Percentiles rank a stretch among this genome's conserved stretches.
phyloP scores from a whole-genome alignment of 192 early-diverging fungal species.

The Podila verticillata region DNA sequence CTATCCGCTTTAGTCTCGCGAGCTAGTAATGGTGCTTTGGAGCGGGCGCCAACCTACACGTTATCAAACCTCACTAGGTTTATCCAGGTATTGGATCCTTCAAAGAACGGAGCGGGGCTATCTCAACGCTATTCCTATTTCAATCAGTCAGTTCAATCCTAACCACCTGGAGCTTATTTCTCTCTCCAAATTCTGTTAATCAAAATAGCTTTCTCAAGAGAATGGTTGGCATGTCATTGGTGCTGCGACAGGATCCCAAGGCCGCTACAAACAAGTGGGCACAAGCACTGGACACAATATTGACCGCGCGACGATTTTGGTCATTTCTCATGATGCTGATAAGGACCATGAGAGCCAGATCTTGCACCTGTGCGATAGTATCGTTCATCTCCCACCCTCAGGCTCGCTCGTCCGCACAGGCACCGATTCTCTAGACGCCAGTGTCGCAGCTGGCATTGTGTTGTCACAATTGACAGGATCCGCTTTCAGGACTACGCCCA shows the following conservation, averaged over 20 bases:
- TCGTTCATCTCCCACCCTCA: neutral
- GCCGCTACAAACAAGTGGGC: neutral
- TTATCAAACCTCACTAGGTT: neutral
- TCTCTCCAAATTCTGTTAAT: neutral
- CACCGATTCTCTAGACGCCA: neutral
- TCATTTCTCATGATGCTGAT: neutral
- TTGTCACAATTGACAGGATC: neutral
- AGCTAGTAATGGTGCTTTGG: neutral
- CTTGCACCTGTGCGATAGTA: neutral
- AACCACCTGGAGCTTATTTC: neutral
- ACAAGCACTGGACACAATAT: neutral
- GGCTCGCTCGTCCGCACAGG: neutral
- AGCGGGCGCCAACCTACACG: neutral
- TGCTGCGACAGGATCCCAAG: neutral
- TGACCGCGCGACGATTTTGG: neutral
- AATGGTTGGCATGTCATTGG: slow-evolving; percentile 1
- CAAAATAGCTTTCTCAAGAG: neutral
- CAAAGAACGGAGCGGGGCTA: too few relatives aligned
- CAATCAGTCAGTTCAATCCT: neutral
- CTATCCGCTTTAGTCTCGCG: neutral
- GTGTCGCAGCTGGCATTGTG: neutral
- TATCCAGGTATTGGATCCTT: neutral
- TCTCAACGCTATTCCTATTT: too few relatives aligned
- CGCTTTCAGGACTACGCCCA: too few relatives aligned
- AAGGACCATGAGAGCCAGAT: neutral